These are phyloP conservation scores for Trichoderma sp. DNA, from an alignment of 2,329 filamentous ascomycete species.

Conservation along the genomic window DNA sequence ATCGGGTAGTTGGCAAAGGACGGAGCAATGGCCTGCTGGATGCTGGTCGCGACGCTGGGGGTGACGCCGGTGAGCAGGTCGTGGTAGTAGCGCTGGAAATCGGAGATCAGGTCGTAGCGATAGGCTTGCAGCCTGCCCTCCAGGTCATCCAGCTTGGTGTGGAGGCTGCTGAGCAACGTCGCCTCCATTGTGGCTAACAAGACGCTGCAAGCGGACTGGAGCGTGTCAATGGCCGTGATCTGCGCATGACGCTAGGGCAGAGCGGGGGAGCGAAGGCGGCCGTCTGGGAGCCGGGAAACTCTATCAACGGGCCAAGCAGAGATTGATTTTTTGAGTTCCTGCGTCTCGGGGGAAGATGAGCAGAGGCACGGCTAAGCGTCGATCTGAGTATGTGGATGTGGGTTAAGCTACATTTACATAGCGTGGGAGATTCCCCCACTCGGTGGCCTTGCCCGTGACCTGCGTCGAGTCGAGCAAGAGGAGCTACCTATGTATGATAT, in stretches of 20 bases:
- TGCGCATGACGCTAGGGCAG: slow-evolving; percentile 40
- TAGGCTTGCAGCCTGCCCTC: slow-evolving; percentile 59
- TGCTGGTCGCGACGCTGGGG: slow-evolving; percentile 48
- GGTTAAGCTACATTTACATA: slow-evolving; percentile 24
- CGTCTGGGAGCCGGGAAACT: slow-evolving; percentile 22
- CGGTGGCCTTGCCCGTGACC: slow-evolving; percentile 23
- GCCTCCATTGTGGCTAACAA: slow-evolving; percentile 44
- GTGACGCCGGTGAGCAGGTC: slow-evolving; percentile 52
- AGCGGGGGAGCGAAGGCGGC: slow-evolving; percentile 25
- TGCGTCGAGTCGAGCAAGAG: slow-evolving; percentile 6
- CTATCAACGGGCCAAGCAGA: slow-evolving; percentile 18
- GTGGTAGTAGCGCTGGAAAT: slow-evolving; percentile 58
- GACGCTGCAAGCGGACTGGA: slow-evolving; percentile 36
- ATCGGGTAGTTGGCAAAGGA: slow-evolving; percentile 49
- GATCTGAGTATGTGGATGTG: slow-evolving; percentile 16
- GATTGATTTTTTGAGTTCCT: slow-evolving; percentile 5
- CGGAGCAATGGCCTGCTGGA: slow-evolving; percentile 50
- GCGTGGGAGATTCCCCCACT: slow-evolving; percentile 18
- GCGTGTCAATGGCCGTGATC: slow-evolving; percentile 36
- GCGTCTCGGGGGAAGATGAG: slow-evolving; percentile 7
- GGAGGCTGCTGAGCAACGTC: slow-evolving; percentile 54
- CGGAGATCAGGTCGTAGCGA: slow-evolving; percentile 57
- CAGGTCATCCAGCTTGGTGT: slow-evolving; percentile 56
- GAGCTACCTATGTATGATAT: too few species aligned
- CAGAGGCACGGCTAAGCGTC: slow-evolving; percentile 1